These are phyloP conservation scores for Coemansia umbellata DNA, from an alignment of 192 early-diverging fungal species.

Conservation along the genomic window DNA sequence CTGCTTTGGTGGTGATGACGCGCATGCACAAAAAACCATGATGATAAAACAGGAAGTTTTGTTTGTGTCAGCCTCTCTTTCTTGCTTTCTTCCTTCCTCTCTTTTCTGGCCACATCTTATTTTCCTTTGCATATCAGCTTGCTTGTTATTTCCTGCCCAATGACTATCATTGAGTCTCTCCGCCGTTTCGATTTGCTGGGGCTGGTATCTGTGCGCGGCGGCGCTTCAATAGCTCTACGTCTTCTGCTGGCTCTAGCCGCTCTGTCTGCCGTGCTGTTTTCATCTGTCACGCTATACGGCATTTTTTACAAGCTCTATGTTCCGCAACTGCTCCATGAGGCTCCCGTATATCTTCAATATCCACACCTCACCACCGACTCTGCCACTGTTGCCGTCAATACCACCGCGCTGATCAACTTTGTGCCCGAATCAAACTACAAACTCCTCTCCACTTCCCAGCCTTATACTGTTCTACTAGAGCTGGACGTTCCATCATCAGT, in stretches of 20 bases:
- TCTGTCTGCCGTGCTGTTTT: slow-evolving; percentile 6
- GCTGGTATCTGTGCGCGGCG: slow-evolving; percentile 18
- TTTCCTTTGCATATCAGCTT: not conserved
- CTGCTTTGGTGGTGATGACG: too few species aligned
- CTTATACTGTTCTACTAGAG: slow-evolving; percentile 57
- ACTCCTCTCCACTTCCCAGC: slow-evolving; percentile 51
- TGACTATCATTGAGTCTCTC: not conserved
- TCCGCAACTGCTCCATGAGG: slow-evolving; percentile 53
- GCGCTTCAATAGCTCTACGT: slow-evolving; percentile 20
- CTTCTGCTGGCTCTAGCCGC: slow-evolving; percentile 19
- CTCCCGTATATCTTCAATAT: slow-evolving; percentile 60
- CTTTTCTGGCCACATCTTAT: not conserved
- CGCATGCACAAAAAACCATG: too few species aligned
- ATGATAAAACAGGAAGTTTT: not conserved
- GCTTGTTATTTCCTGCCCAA: not conserved
- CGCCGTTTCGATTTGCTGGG: slow-evolving; percentile 6
- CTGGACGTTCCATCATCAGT: slow-evolving; percentile 60
- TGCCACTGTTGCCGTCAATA: slow-evolving; percentile 2
- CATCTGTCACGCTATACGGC: slow-evolving; percentile 46
- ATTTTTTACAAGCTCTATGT: slow-evolving; percentile 62
- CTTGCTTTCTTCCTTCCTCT: not conserved
- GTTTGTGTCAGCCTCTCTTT: not conserved
- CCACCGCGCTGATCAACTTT: slow-evolving; percentile 20
- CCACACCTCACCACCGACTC: not conserved
- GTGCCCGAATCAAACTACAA: slow-evolving; percentile 36